A percentile compares a stretch with the other conserved stretches of the same genome.
Evolutionary conservation across 768 basidiomycete genomes (phyloP).

Genomic region (Kwoniella dendrophila): DNA sequence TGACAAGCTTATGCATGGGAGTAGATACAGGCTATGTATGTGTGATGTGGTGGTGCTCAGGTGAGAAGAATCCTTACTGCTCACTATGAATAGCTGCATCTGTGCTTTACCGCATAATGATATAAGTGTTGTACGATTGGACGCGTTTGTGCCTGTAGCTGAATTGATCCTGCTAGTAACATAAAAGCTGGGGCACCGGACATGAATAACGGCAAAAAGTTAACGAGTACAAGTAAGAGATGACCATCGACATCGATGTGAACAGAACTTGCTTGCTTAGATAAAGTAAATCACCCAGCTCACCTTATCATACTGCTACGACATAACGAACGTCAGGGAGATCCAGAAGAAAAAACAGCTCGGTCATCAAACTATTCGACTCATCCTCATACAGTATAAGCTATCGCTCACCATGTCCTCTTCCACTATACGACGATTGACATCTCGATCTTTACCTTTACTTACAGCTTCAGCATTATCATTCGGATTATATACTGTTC

Average conservation of each 20-base stretch:
- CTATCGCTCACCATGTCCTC: slow-evolving; percentile 13
- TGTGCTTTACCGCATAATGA: no score
- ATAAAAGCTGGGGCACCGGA: not conserved
- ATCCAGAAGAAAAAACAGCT: no score
- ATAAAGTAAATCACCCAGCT: not conserved
- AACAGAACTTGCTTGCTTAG: not conserved
- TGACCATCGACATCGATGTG: slow-evolving; percentile 8
- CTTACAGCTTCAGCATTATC: slow-evolving; percentile 40
- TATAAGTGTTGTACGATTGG: no score
- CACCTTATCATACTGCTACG: not conserved
- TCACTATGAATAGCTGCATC: no score
- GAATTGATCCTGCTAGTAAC: not conserved
- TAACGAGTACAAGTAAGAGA: not conserved
- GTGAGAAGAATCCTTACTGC: no score
- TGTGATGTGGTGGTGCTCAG: no score
- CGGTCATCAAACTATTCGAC: not conserved
- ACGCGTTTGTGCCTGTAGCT: no score
- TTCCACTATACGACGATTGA: slow-evolving; percentile 25
- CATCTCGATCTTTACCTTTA: slow-evolving; percentile 37
- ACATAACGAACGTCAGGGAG: no score
- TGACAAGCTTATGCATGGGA: no score
- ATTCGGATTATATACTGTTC: slow-evolving; percentile 33
- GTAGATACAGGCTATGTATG: no score
- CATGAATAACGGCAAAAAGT: slow-evolving; percentile 18
- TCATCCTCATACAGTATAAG: not conserved